Conservation (phyloP, 305 asterid genomes). For the Fraxinus angustifolia region DNA sequence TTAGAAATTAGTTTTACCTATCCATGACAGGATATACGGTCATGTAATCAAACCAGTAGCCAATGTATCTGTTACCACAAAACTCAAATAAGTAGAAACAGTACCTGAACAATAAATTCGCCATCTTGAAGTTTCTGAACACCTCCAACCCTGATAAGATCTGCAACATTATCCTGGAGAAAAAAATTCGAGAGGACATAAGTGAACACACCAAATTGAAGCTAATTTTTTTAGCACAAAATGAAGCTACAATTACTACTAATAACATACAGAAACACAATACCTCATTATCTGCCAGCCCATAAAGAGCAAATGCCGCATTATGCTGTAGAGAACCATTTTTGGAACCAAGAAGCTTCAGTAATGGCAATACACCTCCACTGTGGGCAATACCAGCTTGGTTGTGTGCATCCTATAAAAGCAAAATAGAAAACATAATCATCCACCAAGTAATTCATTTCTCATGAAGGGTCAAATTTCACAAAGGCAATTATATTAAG, state of each 20-base stretch:
- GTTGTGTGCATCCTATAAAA: slow-evolving; percentile 83
- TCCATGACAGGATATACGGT: not conserved
- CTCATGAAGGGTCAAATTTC: not conserved
- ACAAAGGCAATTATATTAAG: not conserved
- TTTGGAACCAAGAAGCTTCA: slow-evolving; percentile 90
- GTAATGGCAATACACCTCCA: slow-evolving; percentile 78
- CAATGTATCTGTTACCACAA: not conserved
- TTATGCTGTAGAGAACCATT: slow-evolving; percentile 94
- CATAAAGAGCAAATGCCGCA: slow-evolving; percentile 99
- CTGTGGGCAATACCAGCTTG: slow-evolving; percentile 98
- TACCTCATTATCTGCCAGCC: slow-evolving; percentile 99
- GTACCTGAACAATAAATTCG: slow-evolving; percentile 91
- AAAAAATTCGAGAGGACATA: not conserved
- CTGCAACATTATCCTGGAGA: slow-evolving; percentile 91
- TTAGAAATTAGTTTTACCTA: slow-evolving; percentile 4
- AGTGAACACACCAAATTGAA: not conserved
- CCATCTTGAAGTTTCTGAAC: slow-evolving; percentile 97
- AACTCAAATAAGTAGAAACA: slow-evolving; percentile 11
- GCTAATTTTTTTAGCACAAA: not conserved
- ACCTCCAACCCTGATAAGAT: slow-evolving; percentile 87
- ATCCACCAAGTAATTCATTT: not conserved
- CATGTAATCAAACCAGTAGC: slow-evolving; percentile 10
- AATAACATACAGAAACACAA: not conserved
- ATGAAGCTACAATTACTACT: slow-evolving; percentile 1
- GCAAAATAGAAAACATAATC: not conserved